Conservation (phyloP, 352 stramenopile species). For the Lagenidium sp. region DNA sequence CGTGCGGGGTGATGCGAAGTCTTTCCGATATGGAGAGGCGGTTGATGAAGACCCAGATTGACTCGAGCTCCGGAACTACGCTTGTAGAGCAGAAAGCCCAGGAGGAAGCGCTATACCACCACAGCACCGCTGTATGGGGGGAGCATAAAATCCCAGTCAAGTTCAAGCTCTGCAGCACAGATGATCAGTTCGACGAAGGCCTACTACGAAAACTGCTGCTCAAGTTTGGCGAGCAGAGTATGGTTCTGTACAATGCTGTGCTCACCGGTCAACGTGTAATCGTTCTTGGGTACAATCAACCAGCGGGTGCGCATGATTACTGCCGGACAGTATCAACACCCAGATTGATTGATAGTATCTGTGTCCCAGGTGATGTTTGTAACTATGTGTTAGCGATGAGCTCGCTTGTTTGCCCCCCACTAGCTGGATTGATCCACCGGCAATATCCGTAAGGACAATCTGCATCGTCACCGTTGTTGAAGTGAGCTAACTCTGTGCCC, state of each 20-base stretch:
- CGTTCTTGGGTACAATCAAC: conserved; percentile 77
- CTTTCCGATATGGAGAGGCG: conserved; percentile 65
- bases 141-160: conserved; percentile 57
- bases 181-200: conserved; percentile 79
- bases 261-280: conserved; percentile 69
- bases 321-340: too few species aligned
- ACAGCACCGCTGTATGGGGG: conserved; percentile 42
- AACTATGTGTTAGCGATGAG: conserved; percentile 83
- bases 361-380: conserved; percentile 63
- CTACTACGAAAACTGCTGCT: conserved; percentile 55
- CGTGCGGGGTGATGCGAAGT: conserved; percentile 47
- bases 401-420: conserved; percentile 69
- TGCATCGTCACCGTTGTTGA: too few species aligned
- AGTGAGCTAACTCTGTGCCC: too few species aligned
- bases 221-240: conserved; percentile 79
- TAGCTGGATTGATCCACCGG: conserved; percentile 69
- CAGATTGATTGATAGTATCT: background rate
- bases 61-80: conserved; percentile 20
- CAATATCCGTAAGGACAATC: too few species aligned
- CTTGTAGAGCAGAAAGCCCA: conserved; percentile 28
- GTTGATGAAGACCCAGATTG: conserved; percentile 69
- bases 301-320: conserved; percentile 45
- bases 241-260: conserved; percentile 84
- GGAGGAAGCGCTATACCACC: conserved; percentile 46
- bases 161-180: conserved; percentile 76